Base-by-base conservation (phyloP, 768 basidiomycete genomes). In the Tricholoma furcatifolium region DNA sequence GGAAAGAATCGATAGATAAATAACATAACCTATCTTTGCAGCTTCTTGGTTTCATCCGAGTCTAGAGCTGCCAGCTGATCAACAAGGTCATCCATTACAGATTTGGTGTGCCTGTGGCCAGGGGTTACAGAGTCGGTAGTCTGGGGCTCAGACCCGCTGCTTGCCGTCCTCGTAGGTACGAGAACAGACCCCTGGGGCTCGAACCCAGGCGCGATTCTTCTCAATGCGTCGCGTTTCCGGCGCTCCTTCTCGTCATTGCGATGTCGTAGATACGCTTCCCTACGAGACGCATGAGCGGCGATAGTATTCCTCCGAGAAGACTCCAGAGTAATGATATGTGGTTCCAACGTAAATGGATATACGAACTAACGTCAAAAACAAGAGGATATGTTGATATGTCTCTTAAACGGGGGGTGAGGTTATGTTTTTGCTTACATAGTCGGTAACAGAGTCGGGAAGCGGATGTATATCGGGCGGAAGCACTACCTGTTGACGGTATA, bases 391-490 rank as follows among this genome's bases (percentile, higher is more conserved):
- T 57, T 24, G 47, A 48, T 38, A 39, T 30, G 45, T 21, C 20
- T 42, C 35, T 54, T 20, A 20, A 40, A 41, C 30, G 24, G 20
- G 24, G 20, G 51, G 5, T 38, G 27, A 39, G 31, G 21, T 31
- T 9, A 38, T 30, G 15, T 40, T 35, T n/a, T 46, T 48, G 35
- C 70, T 61, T 47, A 95, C 96, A 66, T 98, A 98, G 56, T 91
- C 82, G 1, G 84, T 85, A 4, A 98, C 86, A 32, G 88, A 89
- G 21, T 94, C 91, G 4, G 96, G 96, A 0, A 98, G 77, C 0
- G 96, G 96, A 60, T 98, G 95, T 20, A 98, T 93, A 63, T 98
- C 94, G 43, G 81, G 87, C 4, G 96, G 93, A 4, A 93, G 75
- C 57, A 87, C 79, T 23, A 97, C 83, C 95, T 98, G 62, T 21